A percentile compares a stretch with the other conserved stretches of the same genome.
These are phyloP conservation scores for Garcileccinum viscosum DNA, from an alignment of 1,284 basidiomycete species.

Conservation along the genomic window DNA sequence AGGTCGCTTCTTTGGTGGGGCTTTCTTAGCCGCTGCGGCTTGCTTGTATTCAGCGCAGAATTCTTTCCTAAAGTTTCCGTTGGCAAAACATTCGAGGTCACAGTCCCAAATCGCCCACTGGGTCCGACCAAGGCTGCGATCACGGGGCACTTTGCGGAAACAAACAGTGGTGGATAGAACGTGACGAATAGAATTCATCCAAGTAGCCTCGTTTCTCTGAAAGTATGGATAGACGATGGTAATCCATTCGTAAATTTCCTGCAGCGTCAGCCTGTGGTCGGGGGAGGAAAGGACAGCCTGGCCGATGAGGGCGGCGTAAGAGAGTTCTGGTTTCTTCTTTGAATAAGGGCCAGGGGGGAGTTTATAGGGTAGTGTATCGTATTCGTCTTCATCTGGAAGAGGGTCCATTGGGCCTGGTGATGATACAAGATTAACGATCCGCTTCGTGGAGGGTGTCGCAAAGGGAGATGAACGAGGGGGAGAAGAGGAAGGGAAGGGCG, in stretches of 20 bases:
- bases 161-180: constrained; percentile 84
- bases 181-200: constrained; percentile 93
- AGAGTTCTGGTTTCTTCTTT: constrained; percentile 77
- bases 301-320: constrained; percentile 95
- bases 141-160: constrained; percentile 74
- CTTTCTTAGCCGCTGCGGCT: constrained; percentile 44
- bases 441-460: constrained; percentile 60
- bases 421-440: constrained; percentile 73
- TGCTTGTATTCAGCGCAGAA: constrained; percentile 68
- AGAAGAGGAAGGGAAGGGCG: constrained; percentile 60
- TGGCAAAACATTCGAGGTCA: constrained; percentile 72
- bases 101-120: constrained; percentile 80
- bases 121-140: constrained; percentile 71
- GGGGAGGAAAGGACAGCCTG: constrained; percentile 90
- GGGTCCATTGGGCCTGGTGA: constrained; percentile 77
- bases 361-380: constrained; percentile 70
- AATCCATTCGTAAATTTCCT: constrained; percentile 97
- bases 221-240: constrained; percentile 93
- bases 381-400: constrained; percentile 62
- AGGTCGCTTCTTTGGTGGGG: constrained; percentile 41
- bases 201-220: constrained; percentile 91
- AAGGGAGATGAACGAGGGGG: constrained; percentile 48
- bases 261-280: constrained; percentile 85
- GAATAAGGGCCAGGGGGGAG: constrained; percentile 87
- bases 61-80: constrained; percentile 73